Base-by-base conservation (phyloP, 2,329 filamentous ascomycete genomes). In the Hirsutella thompsonii region DNA sequence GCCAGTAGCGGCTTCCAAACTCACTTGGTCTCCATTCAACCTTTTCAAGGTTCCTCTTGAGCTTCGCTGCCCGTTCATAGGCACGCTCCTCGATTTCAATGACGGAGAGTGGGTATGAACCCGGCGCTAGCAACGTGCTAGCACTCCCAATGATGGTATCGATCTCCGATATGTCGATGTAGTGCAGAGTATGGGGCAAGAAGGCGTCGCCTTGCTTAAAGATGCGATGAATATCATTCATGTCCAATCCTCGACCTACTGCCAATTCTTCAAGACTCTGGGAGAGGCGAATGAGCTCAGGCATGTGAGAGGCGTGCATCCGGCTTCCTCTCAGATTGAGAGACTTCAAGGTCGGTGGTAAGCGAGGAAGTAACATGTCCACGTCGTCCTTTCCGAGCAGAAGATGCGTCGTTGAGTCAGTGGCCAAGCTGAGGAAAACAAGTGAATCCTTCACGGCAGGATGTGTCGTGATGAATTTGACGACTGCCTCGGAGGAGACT, bases 191-290 rank as follows among this genome's bases (percentile, higher is more conserved):
- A 45, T 80, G 74, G 2, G 73, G 70, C 38, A 57, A 47, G 52
- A 55, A 58, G 41, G 56, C 46, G 44, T 68, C 61, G 39, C 70
- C 64, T 4, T 69, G 69, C 29, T 70, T 65, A 49, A 86, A 79
- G n/a, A 81, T 69, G 11, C 67, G 63, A 53, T 81, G 77, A 44
- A 89, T 68, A 47, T 88, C 80, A 40, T 64, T 59, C 36, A 84
- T 67, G 11, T 73, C 71, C 37, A 90, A 62, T 33, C 81, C 72
- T 5, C 80, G 77, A 33, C 82, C 83, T 13, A 90, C 60, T 5
- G 83, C 79, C 18, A 92, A 68, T 59, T 90, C 85, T 57, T 90
- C 83, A 11, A 90, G 64, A n/a, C 52, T 55, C 56, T 83, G 81
- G 28, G 79, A 76, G 38, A 89, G 64, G 5, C 74, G 74, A 3